These are phyloP conservation scores for Piper betle DNA, from an alignment of 164 flowering plant species.

Conservation along the genomic window DNA sequence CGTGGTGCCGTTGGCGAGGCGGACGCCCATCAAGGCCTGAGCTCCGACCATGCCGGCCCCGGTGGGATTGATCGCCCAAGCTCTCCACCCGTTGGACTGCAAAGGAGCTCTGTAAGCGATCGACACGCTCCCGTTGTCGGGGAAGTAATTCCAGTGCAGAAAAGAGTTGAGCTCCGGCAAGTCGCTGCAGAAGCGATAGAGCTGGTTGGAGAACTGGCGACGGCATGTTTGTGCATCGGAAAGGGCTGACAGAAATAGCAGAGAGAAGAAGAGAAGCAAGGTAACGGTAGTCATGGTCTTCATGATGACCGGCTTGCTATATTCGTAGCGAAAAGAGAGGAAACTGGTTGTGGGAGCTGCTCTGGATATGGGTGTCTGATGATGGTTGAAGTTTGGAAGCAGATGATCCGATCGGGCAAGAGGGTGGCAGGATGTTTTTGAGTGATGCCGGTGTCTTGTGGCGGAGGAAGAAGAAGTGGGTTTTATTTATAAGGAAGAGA, in stretches of 20 bases:
- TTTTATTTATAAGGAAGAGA: neutral
- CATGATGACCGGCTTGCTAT: neutral
- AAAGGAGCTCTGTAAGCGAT: no score
- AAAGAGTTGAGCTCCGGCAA: no score
- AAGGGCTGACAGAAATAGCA: conserved; percentile 2
- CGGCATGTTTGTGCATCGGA: conserved; percentile 9
- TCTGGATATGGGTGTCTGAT: no score
- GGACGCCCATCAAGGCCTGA: conserved; percentile 40
- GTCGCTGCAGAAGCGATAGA: no score
- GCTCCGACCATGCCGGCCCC: no score
- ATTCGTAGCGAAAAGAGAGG: neutral
- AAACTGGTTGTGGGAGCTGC: no score
- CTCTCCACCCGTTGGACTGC: conserved; percentile 15
- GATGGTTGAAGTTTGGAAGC: no score
- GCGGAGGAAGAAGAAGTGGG: neutral
- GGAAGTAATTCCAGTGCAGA: conserved; percentile 7
- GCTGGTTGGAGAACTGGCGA: neutral
- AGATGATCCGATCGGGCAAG: no score
- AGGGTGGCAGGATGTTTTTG: no score
- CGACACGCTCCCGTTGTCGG: no score
- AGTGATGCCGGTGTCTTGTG: no score
- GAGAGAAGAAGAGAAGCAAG: conserved; percentile 4
- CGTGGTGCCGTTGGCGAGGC: conserved; percentile 15
- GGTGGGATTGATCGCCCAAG: no score
- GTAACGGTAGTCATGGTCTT: neutral